A percentile compares a stretch with the other conserved stretches of the same genome.
phyloP scores from a whole-genome alignment of 2,329 filamentous ascomycete species.

The Thielaviopsis euricoi region DNA sequence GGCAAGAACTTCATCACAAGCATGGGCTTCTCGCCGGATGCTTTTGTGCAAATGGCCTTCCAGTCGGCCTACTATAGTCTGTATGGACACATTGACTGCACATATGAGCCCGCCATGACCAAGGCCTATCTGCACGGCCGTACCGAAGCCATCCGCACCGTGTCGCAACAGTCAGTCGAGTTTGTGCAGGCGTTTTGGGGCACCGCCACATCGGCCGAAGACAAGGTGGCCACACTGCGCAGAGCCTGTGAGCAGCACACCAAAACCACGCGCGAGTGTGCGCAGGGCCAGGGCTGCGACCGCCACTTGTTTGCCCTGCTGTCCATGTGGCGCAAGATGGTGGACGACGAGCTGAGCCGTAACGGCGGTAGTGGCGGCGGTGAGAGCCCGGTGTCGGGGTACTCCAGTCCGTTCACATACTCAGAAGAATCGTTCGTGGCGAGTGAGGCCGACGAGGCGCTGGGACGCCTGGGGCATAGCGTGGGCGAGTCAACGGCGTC shows the following conservation, averaged over 20 bases:
- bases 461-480: neutral
- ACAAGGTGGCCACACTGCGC: conserved; percentile 73
- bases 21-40: conserved; percentile 92
- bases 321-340: conserved; percentile 80
- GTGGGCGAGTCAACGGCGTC: neutral
- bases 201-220: conserved; percentile 62
- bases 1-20: conserved; percentile 97
- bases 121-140: conserved; percentile 86
- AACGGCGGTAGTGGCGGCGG: conserved; percentile 41
- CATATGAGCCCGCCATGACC: conserved; percentile 97
- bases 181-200: conserved; percentile 86
- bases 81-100: conserved; percentile 84
- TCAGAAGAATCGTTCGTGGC: neutral
- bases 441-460: neutral
- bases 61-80: conserved; percentile 95
- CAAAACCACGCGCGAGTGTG: conserved; percentile 63
- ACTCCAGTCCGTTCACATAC: conserved; percentile 7
- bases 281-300: conserved; percentile 82
- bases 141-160: conserved; percentile 81
- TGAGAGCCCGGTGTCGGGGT: conserved; percentile 40
- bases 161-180: conserved; percentile 66
- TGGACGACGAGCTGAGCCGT: conserved; percentile 55
- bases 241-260: conserved; percentile 75
- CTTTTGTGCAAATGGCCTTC: conserved; percentile 98
- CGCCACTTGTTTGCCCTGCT: conserved; percentile 87